Conservation (phyloP, 2,329 filamentous ascomycete genomes). For the Pyrenophora tritici-repentis region DNA sequence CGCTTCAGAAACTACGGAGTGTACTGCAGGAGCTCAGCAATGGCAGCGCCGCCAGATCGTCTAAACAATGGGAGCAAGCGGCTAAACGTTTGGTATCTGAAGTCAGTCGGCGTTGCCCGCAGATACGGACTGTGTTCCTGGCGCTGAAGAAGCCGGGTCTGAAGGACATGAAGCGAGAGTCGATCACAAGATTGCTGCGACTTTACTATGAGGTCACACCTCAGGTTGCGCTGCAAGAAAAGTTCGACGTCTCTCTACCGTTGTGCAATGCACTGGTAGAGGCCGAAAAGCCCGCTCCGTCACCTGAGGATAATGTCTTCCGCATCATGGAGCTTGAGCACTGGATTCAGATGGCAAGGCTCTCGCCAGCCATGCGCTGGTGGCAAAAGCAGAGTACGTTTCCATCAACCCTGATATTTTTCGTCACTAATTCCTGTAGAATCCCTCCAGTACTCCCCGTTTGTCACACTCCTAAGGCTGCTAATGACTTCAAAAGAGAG, state of each 20-base stretch:
- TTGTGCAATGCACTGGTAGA: slow-evolving; percentile 71
- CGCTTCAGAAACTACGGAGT: slow-evolving; percentile 75
- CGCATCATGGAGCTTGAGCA: slow-evolving; percentile 78
- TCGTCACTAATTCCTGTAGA: slow-evolving; percentile 47
- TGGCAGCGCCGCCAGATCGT: slow-evolving; percentile 47
- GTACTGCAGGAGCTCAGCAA: slow-evolving; percentile 66
- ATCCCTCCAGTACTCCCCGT: slow-evolving; percentile 68
- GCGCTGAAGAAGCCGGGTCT: slow-evolving; percentile 73
- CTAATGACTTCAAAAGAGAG: slow-evolving; percentile 56
- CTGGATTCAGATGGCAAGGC: slow-evolving; percentile 76
- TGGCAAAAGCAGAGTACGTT: slow-evolving; percentile 70
- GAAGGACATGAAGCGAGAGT: slow-evolving; percentile 76
- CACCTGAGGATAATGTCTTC: slow-evolving; percentile 59
- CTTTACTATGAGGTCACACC: slow-evolving; percentile 87
- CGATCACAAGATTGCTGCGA: slow-evolving; percentile 75
- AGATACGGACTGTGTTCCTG: slow-evolving; percentile 78
- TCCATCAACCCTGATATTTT: not conserved
- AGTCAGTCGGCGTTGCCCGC: slow-evolving; percentile 78
- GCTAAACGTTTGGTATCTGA: slow-evolving; percentile 69
- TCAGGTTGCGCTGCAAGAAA: slow-evolving; percentile 77
- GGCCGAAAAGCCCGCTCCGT: slow-evolving; percentile 53
- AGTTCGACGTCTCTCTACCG: slow-evolving; percentile 82
- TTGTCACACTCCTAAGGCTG: slow-evolving; percentile 70
- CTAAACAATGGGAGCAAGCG: slow-evolving; percentile 70
- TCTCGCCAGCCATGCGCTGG: slow-evolving; percentile 87